phyloP scores from a whole-genome alignment of 495 filamentous ascomycete species.

The Penicillium pulvis region DNA sequence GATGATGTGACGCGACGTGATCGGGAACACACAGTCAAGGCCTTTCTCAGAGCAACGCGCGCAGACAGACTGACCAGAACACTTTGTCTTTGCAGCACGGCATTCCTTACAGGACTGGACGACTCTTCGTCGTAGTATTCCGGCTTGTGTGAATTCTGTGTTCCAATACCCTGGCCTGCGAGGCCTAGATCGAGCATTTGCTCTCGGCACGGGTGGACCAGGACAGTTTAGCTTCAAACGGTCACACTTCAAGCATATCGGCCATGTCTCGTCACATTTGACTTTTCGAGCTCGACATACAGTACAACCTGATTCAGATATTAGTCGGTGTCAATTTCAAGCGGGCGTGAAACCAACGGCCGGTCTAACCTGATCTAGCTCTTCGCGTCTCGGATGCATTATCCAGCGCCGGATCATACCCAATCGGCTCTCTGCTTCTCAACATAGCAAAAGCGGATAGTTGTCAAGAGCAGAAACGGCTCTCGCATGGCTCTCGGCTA shows the following conservation, averaged over 20 bases:
- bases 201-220: constrained; percentile 14
- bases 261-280: constrained; percentile 27
- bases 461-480: constrained; percentile 13
- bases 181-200: background rate
- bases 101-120: constrained; percentile 27
- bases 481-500: constrained; percentile 24
- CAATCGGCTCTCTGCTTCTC: constrained; percentile 15
- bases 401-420: background rate
- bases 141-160: constrained; percentile 21
- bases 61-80: constrained; percentile 26
- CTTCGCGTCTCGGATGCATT: constrained; percentile 9
- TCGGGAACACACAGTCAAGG: constrained; percentile 20
- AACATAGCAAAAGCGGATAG: constrained; percentile 13
- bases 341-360: background rate
- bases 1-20: background rate
- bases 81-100: constrained; percentile 29
- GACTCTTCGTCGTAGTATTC: constrained; percentile 23
- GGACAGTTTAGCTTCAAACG: constrained; percentile 22
- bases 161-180: constrained; percentile 6
- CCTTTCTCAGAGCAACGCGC: constrained; percentile 21
- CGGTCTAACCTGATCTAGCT: constrained; percentile 23
- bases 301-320: constrained; percentile 16
- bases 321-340: background rate
- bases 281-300: constrained; percentile 26
- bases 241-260: constrained; percentile 19